Conservation (phyloP, 805 yeast species). For the Pichia sporocuriosa region DNA sequence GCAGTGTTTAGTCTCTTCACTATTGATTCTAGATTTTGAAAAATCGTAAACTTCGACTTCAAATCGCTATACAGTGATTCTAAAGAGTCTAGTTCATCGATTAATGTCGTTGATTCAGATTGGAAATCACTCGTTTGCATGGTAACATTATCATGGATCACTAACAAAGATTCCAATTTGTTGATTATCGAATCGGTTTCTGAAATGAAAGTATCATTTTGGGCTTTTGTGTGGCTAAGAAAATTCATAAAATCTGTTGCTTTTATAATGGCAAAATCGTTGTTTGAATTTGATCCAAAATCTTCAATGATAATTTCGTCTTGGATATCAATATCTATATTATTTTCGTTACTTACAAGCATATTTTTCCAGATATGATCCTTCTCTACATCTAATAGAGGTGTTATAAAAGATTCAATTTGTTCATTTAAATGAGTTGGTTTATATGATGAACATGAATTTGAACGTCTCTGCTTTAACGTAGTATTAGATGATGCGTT, state of each 20-base stretch:
- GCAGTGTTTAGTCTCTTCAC: slow-evolving; percentile 63
- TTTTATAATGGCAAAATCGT: slow-evolving; percentile 27
- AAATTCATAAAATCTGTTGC: slow-evolving; percentile 32
- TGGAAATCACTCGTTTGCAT: slow-evolving; percentile 61
- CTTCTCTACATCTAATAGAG: slow-evolving; percentile 10
- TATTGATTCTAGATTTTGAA: slow-evolving; percentile 65
- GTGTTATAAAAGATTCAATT: neutral
- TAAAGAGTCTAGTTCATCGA: slow-evolving; percentile 40
- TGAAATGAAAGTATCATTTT: slow-evolving; percentile 33
- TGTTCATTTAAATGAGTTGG: neutral
- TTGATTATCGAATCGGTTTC: slow-evolving; percentile 41
- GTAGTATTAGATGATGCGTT: neutral
- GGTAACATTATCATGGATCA: slow-evolving; percentile 49
- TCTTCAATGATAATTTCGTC: slow-evolving; percentile 3
- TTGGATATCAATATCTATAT: slow-evolving; percentile 23
- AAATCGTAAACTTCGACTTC: slow-evolving; percentile 44
- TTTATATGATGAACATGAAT: neutral
- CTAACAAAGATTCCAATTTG: slow-evolving; percentile 27
- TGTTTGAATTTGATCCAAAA: slow-evolving; percentile 9
- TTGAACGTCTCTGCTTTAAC: neutral
- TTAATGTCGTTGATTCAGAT: slow-evolving; percentile 42
- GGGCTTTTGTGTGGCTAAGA: slow-evolving; percentile 21
- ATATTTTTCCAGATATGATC: slow-evolving; percentile 24
- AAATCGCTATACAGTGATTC: slow-evolving; percentile 39
- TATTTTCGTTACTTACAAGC: slow-evolving; percentile 3